These are phyloP conservation scores for Arachis hypogaea DNA, from an alignment of 306 rosid genomes.

Conservation along the genomic window DNA sequence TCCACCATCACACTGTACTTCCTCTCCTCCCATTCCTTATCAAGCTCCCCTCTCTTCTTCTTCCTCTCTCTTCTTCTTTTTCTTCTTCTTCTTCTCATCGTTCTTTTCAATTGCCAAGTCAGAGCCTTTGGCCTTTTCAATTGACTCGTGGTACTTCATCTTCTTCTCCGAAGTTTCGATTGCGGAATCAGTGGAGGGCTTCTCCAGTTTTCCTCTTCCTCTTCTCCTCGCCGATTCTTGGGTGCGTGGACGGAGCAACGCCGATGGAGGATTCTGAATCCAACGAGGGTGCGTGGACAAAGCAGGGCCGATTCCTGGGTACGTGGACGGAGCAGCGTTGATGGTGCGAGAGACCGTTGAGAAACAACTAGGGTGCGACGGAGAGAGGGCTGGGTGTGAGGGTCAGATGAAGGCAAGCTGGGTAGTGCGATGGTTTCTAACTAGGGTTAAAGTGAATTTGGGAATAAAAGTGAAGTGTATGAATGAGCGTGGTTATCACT, in stretches of 20 bases:
- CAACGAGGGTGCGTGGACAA: too few species aligned
- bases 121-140: constrained; percentile 12
- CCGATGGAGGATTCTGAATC: too few species aligned
- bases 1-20: constrained; percentile 54
- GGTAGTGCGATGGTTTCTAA: too few species aligned
- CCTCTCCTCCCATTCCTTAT: constrained; percentile 77
- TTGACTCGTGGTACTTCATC: constrained; percentile 7
- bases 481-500: neutral
- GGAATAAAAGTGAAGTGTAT: neutral
- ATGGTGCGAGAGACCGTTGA: too few species aligned
- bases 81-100: constrained; percentile 37
- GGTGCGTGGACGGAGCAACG: too few species aligned
- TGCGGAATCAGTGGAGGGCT: constrained; percentile 4
- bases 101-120: constrained; percentile 2
- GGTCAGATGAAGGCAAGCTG: too few species aligned
- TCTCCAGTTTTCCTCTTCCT: constrained; percentile 46
- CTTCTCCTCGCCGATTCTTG: constrained; percentile 36
- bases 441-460: too few species aligned
- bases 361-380: too few species aligned
- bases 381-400: too few species aligned
- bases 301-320: too few species aligned
- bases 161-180: constrained; percentile 51
- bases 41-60: constrained; percentile 49
- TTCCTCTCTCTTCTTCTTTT: constrained; percentile 81
- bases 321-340: too few species aligned